A percentile compares a stretch with the other conserved stretches of the same genome.
Evolutionary conservation across 495 filamentous ascomycete species (phyloP).

Genomic region (Talaromyces liani): DNA sequence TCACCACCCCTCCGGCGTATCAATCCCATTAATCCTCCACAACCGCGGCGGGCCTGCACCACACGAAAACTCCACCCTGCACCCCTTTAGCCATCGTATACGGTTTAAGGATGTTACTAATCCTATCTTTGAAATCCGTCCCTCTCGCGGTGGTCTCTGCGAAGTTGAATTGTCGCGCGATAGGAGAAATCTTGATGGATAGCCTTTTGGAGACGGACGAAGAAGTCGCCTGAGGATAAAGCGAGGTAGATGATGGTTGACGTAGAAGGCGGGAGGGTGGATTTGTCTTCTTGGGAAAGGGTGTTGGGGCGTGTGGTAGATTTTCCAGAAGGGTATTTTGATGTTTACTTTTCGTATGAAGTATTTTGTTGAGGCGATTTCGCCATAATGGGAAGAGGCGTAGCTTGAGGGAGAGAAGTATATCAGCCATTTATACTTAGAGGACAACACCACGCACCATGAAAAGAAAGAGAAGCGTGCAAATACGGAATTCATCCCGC

Average conservation of each 20-base stretch:
- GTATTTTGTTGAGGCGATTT: too few relatives aligned
- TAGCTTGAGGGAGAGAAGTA: not conserved
- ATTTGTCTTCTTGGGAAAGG: slow-evolving; percentile 12
- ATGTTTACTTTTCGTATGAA: not conserved
- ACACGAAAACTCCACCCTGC: slow-evolving; percentile 15
- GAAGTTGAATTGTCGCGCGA: slow-evolving; percentile 8
- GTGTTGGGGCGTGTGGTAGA: slow-evolving; percentile 9
- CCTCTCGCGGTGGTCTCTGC: not conserved
- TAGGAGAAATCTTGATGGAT: slow-evolving; percentile 9
- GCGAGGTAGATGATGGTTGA: slow-evolving; percentile 11
- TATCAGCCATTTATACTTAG: not conserved
- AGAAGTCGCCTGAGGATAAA: not conserved
- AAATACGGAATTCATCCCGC: not conserved
- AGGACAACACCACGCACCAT: too few relatives aligned
- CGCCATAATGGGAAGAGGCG: too few relatives aligned
- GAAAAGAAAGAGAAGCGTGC: too few relatives aligned
- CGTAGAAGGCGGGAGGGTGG: slow-evolving; percentile 19
- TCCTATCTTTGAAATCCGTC: not conserved
- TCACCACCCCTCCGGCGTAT: slow-evolving; percentile 11
- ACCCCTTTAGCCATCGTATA: slow-evolving; percentile 8
- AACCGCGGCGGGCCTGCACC: slow-evolving; percentile 8
- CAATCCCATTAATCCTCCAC: slow-evolving; percentile 17
- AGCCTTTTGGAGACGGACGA: slow-evolving; percentile 8
- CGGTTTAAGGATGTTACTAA: slow-evolving; percentile 11
- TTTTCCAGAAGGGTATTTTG: slow-evolving; percentile 12